phyloP scores from a whole-genome alignment of 2,329 filamentous ascomycete species.

The Cercospora berteroae region DNA sequence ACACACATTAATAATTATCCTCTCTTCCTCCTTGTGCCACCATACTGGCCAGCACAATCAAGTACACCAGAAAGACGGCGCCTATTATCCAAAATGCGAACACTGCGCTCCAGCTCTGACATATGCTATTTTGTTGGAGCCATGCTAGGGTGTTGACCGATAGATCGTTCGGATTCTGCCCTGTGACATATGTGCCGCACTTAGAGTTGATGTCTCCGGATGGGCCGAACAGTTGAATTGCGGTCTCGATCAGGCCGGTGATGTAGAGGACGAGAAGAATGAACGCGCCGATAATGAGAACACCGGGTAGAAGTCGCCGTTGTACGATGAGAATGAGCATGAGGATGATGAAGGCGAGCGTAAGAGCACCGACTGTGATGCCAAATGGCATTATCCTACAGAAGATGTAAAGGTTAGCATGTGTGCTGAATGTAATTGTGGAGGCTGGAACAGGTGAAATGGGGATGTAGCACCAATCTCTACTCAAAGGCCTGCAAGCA shows the following conservation, averaged over 20 bases:
- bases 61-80: conserved; percentile 63
- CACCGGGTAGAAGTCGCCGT: conserved; percentile 56
- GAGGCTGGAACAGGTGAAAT: not conserved
- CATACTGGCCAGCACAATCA: conserved; percentile 57
- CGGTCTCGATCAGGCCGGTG: conserved; percentile 61
- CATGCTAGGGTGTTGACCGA: conserved; percentile 59
- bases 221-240: conserved; percentile 60
- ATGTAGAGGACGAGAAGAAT: conserved; percentile 62
- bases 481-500: conserved; percentile 8
- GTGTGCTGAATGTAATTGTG: not conserved
- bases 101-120: conserved; percentile 61
- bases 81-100: conserved; percentile 65
- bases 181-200: conserved; percentile 58
- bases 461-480: conserved; percentile 8
- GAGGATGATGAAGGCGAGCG: conserved; percentile 58
- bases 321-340: conserved; percentile 58
- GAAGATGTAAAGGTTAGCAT: not conserved
- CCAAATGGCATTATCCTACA: conserved; percentile 64
- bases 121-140: conserved; percentile 62
- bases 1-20: conserved; percentile 19
- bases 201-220: conserved; percentile 57
- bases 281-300: conserved; percentile 60
- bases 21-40: conserved; percentile 34
- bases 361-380: conserved; percentile 57
- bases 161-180: conserved; percentile 47